Evolutionary conservation across 2,329 filamentous ascomycete genomes (phyloP).

Genomic region (Pestalotiopsis sp.): DNA sequence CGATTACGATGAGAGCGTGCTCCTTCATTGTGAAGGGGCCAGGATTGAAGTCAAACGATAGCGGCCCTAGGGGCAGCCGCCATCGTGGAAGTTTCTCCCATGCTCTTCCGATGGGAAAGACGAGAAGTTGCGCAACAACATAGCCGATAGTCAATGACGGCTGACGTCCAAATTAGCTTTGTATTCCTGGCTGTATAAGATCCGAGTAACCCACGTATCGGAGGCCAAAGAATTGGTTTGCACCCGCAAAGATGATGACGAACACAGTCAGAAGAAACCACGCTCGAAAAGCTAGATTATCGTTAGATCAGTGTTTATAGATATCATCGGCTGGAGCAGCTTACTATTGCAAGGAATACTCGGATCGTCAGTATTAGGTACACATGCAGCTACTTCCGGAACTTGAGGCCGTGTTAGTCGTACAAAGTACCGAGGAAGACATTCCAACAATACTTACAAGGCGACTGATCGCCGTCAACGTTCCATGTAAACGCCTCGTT

Average conservation of each 20-base stretch:
- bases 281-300: constrained; percentile 29
- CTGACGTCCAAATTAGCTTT: background rate
- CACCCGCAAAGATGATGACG: constrained; percentile 35
- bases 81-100: constrained; percentile 34
- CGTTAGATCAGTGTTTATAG: background rate
- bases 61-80: constrained; percentile 25
- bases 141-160: constrained; percentile 37
- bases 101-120: constrained; percentile 36
- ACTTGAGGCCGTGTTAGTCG: constrained; percentile 24
- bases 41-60: constrained; percentile 25
- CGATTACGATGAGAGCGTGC: constrained; percentile 24
- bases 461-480: constrained; percentile 39
- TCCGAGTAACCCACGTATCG: constrained; percentile 29
- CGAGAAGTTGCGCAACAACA: constrained; percentile 37
- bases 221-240: constrained; percentile 39
- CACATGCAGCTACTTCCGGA: constrained; percentile 39
- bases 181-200: background rate
- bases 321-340: background rate
- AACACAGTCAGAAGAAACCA: constrained; percentile 33
- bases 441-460: constrained; percentile 28
- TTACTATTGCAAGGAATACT: constrained; percentile 34
- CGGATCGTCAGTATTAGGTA: constrained; percentile 36
- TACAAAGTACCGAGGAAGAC: background rate
- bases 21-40: constrained; percentile 37
- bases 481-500: constrained; percentile 39